Conservation (phyloP, 1,284 basidiomycete genomes). For the Bondarzewia mesenterica region DNA sequence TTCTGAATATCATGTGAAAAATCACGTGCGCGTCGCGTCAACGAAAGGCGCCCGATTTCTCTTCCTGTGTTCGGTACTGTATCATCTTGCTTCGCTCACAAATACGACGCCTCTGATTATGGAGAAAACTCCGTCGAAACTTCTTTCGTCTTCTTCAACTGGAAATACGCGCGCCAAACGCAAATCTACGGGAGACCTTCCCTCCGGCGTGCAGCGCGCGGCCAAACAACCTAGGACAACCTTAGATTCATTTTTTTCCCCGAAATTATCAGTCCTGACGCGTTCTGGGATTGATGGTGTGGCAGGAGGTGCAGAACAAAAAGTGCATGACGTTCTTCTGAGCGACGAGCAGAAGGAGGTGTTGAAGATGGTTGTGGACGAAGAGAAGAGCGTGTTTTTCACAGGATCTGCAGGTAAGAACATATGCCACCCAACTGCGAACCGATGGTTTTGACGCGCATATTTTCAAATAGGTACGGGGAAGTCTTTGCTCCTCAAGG, state of each 20-base stretch:
- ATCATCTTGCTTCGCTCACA: no score
- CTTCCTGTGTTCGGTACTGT: no score
- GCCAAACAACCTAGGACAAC: constrained; percentile 31
- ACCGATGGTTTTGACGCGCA: background rate
- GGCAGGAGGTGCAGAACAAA: constrained; percentile 19
- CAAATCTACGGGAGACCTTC: constrained; percentile 27
- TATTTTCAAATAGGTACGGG: constrained; percentile 36
- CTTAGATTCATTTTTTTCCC: constrained; percentile 37
- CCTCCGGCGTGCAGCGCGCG: constrained; percentile 13
- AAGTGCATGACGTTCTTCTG: constrained; percentile 25
- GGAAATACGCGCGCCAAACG: constrained; percentile 25
- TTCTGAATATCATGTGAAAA: no score
- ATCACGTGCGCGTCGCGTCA: no score
- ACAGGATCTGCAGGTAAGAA: constrained; percentile 41
- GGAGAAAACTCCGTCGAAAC: background rate
- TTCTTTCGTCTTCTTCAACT: background rate
- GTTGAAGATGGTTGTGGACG: constrained; percentile 37
- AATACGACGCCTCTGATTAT: background rate
- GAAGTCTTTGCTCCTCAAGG: constrained; percentile 47
- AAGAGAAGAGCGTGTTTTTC: constrained; percentile 42
- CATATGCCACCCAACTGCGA: background rate
- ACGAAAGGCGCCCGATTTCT: no score
- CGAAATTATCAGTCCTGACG: constrained; percentile 25
- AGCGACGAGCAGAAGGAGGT: constrained; percentile 36
- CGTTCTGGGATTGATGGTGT: constrained; percentile 11